Conservation (phyloP, 2,329 filamentous ascomycete species). For the Colletotrichum eleusines region DNA sequence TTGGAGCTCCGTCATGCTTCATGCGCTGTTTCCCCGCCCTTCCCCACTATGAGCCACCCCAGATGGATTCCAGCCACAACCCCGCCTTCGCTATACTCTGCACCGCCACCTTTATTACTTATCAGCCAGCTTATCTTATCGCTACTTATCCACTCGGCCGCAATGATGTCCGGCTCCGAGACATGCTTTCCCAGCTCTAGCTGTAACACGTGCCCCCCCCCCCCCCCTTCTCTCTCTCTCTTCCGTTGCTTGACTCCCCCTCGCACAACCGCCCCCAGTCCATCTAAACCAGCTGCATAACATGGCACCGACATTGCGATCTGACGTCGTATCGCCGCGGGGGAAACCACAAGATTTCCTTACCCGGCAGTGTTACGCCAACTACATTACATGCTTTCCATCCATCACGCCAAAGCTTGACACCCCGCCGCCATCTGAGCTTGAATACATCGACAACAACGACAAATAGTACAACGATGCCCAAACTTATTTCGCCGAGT, state of each 20-base stretch:
- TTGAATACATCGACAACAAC: slow-evolving; percentile 1
- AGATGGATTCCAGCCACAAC: slow-evolving; percentile 19
- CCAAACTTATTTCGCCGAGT: no score
- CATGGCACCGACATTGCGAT: slow-evolving; percentile 13
- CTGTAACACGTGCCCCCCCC: neutral
- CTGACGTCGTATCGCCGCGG: slow-evolving; percentile 27
- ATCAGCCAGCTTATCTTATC: neutral
- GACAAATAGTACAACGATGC: neutral
- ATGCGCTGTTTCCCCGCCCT: slow-evolving; percentile 30
- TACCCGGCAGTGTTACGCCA: slow-evolving; percentile 22
- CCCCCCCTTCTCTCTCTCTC: neutral
- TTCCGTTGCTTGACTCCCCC: neutral
- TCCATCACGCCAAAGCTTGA: slow-evolving; percentile 4
- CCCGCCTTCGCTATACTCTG: neutral
- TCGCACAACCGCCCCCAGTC: slow-evolving; percentile 19
- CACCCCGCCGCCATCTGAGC: slow-evolving; percentile 14
- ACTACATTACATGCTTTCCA: neutral
- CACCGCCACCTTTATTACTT: neutral
- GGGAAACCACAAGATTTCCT: slow-evolving; percentile 18
- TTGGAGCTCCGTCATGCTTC: slow-evolving; percentile 39
- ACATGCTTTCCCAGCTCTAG: neutral
- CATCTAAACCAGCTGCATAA: slow-evolving; percentile 7
- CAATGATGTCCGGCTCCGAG: neutral
- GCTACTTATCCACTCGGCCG: neutral
- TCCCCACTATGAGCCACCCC: neutral